Evolutionary conservation across 2,329 filamentous ascomycete species (phyloP).

Genomic region (Alternaria solani): DNA sequence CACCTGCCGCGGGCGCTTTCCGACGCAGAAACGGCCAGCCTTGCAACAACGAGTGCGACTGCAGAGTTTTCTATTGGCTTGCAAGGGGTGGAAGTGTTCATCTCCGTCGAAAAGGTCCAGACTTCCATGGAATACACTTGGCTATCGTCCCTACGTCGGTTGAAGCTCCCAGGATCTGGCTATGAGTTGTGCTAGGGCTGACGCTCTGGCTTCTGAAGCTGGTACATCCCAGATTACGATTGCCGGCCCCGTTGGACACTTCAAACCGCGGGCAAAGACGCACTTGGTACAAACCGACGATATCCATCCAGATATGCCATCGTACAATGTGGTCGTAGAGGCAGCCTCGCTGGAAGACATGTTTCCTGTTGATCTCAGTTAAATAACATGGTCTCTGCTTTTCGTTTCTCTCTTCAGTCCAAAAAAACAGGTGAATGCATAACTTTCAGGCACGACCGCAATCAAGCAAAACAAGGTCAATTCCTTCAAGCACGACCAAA

Average conservation of each 20-base stretch:
- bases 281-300: not conserved
- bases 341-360: not conserved
- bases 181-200: not conserved
- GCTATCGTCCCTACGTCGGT: not conserved
- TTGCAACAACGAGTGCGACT: slow-evolving; percentile 8
- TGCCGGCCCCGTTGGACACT: not conserved
- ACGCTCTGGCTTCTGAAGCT: not conserved
- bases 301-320: not conserved
- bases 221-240: not conserved
- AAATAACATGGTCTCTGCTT: no score
- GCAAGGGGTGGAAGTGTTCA: not conserved
- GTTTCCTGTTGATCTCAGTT: not conserved
- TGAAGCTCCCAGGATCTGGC: not conserved
- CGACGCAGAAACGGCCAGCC: slow-evolving; percentile 4
- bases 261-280: not conserved
- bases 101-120: not conserved
- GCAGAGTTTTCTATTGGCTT: slow-evolving; percentile 21
- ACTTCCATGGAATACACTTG: not conserved
- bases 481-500: not conserved
- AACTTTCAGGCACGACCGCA: not conserved
- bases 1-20: slow-evolving; percentile 10
- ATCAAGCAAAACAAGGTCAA: not conserved
- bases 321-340: not conserved
- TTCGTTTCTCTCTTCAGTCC: no score
- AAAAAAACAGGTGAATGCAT: not conserved